These are phyloP conservation scores for Podila epicladia DNA, from an alignment of 192 early-diverging fungal genomes.

Conservation along the genomic window DNA sequence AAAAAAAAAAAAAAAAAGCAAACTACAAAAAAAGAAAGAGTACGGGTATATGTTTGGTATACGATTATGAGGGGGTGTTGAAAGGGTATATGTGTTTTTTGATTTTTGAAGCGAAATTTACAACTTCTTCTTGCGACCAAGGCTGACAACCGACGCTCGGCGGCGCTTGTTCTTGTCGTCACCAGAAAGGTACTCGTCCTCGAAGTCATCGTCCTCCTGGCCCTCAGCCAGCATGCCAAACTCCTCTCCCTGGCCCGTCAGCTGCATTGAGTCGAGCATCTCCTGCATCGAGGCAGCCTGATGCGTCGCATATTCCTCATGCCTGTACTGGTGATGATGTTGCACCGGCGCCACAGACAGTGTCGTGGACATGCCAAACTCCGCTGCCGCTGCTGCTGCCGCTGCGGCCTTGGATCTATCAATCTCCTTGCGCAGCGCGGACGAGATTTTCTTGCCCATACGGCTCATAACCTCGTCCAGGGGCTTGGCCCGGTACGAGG, in stretches of 20 bases:
- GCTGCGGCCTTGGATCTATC: conserved; percentile 30
- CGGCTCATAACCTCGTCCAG: conserved; percentile 51
- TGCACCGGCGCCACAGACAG: neutral
- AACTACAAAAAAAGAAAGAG: neutral
- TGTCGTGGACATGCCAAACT: neutral
- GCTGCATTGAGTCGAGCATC: conserved; percentile 1
- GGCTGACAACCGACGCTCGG: neutral
- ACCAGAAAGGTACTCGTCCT: neutral
- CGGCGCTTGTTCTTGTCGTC: neutral
- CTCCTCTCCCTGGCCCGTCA: neutral
- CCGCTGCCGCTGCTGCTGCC: conserved; percentile 6
- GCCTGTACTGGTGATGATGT: neutral
- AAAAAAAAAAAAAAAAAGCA: neutral
- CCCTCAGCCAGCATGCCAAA: neutral
- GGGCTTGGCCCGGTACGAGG: conserved; percentile 40
- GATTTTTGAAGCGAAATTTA: too few species aligned
- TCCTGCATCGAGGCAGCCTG: neutral
- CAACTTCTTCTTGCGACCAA: neutral
- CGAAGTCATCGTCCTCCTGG: neutral
- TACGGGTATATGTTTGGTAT: neutral
- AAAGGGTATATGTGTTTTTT: neutral
- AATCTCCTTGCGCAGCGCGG: conserved; percentile 33
- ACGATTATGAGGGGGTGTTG: neutral
- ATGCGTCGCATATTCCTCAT: neutral
- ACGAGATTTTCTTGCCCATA: conserved; percentile 50